Evolutionary conservation across 2,329 filamentous ascomycete species (phyloP).

Genomic region (Aspergillus hortae): DNA sequence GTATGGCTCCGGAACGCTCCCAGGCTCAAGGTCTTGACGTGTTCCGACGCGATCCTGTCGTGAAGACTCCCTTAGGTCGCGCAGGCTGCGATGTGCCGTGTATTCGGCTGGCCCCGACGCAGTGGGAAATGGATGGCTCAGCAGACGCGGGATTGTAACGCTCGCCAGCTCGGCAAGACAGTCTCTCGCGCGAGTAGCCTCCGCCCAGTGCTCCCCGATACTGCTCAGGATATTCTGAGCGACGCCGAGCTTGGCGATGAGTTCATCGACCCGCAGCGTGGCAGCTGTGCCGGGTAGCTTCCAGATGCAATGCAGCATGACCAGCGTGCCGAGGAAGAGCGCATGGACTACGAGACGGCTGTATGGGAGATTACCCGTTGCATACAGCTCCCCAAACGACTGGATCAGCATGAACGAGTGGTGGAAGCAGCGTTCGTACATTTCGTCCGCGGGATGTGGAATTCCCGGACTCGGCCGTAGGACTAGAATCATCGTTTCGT

Average conservation of each 20-base stretch:
- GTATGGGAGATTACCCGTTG: constrained; percentile 44
- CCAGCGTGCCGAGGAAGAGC: constrained; percentile 47
- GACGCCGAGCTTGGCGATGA: constrained; percentile 43
- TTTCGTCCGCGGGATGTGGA: constrained; percentile 44
- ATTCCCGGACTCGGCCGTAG: constrained; percentile 53
- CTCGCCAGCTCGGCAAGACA: constrained; percentile 28
- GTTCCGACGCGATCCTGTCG: background rate
- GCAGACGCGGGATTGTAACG: constrained; percentile 23
- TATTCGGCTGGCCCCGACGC: too few species aligned
- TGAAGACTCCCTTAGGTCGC: too few species aligned
- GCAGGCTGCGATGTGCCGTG: too few species aligned
- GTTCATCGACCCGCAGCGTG: constrained; percentile 34
- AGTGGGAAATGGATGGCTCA: constrained; percentile 4
- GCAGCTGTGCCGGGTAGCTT: constrained; percentile 42
- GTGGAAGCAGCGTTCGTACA: constrained; percentile 40
- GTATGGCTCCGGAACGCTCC: too few species aligned
- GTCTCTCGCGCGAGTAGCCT: constrained; percentile 36
- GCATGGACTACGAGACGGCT: constrained; percentile 50
- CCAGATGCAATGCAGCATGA: constrained; percentile 52
- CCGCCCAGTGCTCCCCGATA: constrained; percentile 51
- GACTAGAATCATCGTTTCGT: constrained; percentile 49
- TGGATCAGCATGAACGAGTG: constrained; percentile 43
- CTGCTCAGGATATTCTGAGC: constrained; percentile 49
- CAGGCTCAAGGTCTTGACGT: background rate
- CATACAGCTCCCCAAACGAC: constrained; percentile 44